Evolutionary conservation across 2,329 filamentous ascomycete species (phyloP).

Genomic region (Phyllosticta ampelicida): DNA sequence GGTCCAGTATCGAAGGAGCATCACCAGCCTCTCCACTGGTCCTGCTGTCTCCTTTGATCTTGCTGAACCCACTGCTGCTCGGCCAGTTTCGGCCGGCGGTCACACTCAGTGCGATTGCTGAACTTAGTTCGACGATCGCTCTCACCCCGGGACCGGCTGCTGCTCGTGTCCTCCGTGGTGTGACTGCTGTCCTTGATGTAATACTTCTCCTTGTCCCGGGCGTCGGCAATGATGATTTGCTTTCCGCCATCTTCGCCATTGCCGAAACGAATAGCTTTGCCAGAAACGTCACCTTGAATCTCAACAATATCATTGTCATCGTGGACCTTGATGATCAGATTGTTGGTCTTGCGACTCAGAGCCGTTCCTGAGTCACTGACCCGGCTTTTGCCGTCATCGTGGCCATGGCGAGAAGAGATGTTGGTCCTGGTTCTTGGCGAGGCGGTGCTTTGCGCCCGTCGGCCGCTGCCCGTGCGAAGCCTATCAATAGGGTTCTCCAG

Average conservation of each 20-base stretch:
- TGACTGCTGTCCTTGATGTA: conserved; percentile 4
- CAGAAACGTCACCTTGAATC: background rate
- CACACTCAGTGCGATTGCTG: background rate
- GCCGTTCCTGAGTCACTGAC: conserved; percentile 4
- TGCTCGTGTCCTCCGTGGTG: conserved; percentile 4
- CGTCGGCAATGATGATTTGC: conserved; percentile 5
- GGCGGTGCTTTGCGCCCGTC: conserved; percentile 4
- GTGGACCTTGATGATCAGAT: background rate
- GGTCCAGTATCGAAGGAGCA: background rate
- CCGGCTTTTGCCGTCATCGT: conserved; percentile 1
- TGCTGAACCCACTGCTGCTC: background rate
- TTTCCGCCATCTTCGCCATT: conserved; percentile 4
- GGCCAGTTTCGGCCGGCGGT: background rate
- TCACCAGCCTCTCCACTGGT: background rate
- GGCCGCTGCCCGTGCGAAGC: conserved; percentile 1
- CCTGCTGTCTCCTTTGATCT: background rate
- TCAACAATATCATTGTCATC: conserved; percentile 2
- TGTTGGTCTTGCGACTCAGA: conserved; percentile 1
- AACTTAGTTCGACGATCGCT: background rate
- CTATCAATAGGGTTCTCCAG: background rate
- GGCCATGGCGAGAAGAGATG: conserved; percentile 1
- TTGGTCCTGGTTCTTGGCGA: background rate
- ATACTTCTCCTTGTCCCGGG: conserved; percentile 1
- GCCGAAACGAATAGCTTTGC: background rate
- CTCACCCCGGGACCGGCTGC: conserved; percentile 5